These are phyloP conservation scores for Cytospora schulzeri DNA, from an alignment of 2,329 filamentous ascomycete genomes.

Conservation along the genomic window DNA sequence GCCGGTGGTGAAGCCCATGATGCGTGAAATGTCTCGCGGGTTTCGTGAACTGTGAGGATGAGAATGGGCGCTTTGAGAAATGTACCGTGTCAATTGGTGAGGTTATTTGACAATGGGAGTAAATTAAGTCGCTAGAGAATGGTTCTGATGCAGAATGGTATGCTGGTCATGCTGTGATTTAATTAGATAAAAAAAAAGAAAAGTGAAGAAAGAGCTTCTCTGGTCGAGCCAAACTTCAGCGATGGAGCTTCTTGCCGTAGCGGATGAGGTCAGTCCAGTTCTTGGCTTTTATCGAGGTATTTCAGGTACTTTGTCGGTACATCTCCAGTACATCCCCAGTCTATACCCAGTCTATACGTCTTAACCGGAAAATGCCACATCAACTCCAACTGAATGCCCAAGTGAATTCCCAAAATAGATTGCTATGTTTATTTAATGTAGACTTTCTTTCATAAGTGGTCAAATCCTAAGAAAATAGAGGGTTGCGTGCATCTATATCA, in stretches of 20 bases:
- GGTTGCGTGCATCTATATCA: not conserved
- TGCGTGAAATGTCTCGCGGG: constrained; percentile 30
- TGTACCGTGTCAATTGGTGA: constrained; percentile 3
- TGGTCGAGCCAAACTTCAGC: not conserved
- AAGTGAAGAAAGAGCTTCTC: not conserved
- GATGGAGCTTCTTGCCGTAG: not conserved
- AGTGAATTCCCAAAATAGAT: not conserved
- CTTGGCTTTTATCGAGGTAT: not conserved
- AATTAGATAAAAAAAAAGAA: not conserved
- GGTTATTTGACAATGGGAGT: not conserved
- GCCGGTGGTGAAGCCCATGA: constrained; percentile 74
- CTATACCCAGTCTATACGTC: not conserved
- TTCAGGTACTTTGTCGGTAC: not conserved
- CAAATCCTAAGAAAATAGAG: not conserved
- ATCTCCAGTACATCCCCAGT: no score
- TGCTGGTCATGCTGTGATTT: not conserved
- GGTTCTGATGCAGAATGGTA: not conserved
- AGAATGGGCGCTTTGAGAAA: constrained; percentile 31
- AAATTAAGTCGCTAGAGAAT: not conserved
- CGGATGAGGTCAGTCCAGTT: constrained; percentile 23
- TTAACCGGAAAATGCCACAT: not conserved
- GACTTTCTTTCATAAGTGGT: no score
- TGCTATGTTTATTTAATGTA: no score
- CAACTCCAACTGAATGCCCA: not conserved
- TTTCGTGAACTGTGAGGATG: constrained; percentile 20